A percentile compares a stretch with the other conserved stretches of the same genome.
Evolutionary conservation across 2,329 filamentous ascomycete species (phyloP).

Genomic region (Rutstroemia sp.): DNA sequence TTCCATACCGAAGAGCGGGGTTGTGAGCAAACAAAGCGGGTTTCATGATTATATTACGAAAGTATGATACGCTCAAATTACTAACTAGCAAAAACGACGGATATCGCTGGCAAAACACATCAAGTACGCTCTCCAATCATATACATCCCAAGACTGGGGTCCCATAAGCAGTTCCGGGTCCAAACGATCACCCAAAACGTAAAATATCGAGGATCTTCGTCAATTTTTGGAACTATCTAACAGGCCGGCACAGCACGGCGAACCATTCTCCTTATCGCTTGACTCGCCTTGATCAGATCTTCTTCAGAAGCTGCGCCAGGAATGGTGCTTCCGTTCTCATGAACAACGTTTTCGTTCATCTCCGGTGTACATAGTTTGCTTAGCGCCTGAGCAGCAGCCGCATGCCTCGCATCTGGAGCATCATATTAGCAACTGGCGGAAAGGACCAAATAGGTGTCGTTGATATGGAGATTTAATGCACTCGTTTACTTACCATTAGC

Average conservation of each 20-base stretch:
- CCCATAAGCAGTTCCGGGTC: too few species aligned
- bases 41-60: too few species aligned
- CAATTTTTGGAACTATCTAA: not conserved
- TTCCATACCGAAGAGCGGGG: too few species aligned
- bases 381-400: not conserved
- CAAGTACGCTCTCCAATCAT: too few species aligned
- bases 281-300: not conserved
- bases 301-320: not conserved
- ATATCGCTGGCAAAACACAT: too few species aligned
- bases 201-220: not conserved
- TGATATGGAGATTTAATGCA: too few species aligned
- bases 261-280: not conserved
- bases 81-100: too few species aligned
- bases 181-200: too few species aligned
- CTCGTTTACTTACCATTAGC: not conserved
- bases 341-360: not conserved
- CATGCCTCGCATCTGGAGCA: not conserved
- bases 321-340: constrained; percentile 3
- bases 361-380: not conserved
- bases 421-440: not conserved
- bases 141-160: not conserved
- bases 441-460: not conserved
- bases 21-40: too few species aligned
- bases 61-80: too few species aligned
- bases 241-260: not conserved